These are phyloP conservation scores for Xylaria scruposa DNA, from an alignment of 495 filamentous ascomycete species.

Conservation along the genomic window DNA sequence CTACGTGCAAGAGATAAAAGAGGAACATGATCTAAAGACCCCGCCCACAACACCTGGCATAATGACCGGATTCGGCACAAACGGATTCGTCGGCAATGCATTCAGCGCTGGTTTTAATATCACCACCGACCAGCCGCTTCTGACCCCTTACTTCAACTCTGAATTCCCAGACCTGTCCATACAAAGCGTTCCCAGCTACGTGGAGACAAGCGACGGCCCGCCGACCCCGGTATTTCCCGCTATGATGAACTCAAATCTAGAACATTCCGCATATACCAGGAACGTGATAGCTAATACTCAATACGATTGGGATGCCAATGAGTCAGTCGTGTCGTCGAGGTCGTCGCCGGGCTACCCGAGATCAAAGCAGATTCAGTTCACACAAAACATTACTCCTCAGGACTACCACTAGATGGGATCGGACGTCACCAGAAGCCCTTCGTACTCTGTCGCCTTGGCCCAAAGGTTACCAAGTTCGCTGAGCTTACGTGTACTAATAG, in stretches of 20 bases:
- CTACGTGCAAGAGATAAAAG: conserved; percentile 38
- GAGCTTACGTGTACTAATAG: conserved; percentile 35
- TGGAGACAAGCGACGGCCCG: conserved; percentile 46
- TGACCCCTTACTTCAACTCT: conserved; percentile 53
- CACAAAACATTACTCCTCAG: conserved; percentile 56
- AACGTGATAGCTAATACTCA: conserved; percentile 43
- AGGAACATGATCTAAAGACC: conserved; percentile 50
- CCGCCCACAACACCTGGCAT: conserved; percentile 55
- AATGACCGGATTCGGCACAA: conserved; percentile 40
- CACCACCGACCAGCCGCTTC: conserved; percentile 49
- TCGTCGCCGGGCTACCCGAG: conserved; percentile 49
- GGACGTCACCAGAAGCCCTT: not conserved
- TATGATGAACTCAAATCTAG: conserved; percentile 42
- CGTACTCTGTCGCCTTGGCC: not conserved
- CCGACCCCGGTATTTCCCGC: conserved; percentile 51
- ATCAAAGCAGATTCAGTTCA: conserved; percentile 57
- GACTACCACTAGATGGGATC: conserved; percentile 41
- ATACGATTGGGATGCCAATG: conserved; percentile 52
- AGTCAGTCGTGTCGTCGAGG: conserved; percentile 47
- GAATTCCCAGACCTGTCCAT: conserved; percentile 52
- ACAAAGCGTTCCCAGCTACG: conserved; percentile 48
- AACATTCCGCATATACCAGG: conserved; percentile 42
- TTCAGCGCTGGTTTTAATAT: conserved; percentile 42
- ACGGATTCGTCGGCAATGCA: conserved; percentile 37
- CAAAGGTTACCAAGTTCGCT: conserved; percentile 22